Percentiles rank a stretch among this genome's conserved stretches.
Conservation (phyloP, 164 flowering plant species). For the Brasenia schreberi region DNA sequence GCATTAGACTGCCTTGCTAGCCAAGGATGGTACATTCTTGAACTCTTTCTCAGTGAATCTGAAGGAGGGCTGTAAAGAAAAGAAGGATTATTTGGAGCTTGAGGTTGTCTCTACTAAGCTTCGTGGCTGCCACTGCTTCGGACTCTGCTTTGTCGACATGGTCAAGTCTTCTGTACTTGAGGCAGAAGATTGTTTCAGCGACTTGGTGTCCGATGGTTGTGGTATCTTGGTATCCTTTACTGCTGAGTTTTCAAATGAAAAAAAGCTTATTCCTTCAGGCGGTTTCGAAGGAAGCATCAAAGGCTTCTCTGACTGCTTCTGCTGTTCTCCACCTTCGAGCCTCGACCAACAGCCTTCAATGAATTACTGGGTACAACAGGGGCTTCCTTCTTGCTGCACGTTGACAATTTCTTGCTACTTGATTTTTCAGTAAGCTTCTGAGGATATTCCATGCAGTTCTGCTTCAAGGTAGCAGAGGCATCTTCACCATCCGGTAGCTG, state of each 20-base stretch:
- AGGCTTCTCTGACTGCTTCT: conserved; percentile 7
- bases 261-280: conserved; percentile 44
- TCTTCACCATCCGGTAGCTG: conserved; percentile 26
- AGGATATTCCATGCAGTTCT: conserved; percentile 4
- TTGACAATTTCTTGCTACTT: conserved; percentile 13
- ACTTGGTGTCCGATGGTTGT: conserved; percentile 8
- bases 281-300: conserved; percentile 17
- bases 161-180: conserved; percentile 4
- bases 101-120: conserved; percentile 7
- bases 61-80: conserved; percentile 10
- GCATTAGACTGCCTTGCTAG: conserved; percentile 22
- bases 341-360: conserved; percentile 7
- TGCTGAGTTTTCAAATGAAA: conserved; percentile 21
- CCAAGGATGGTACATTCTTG: conserved; percentile 11
- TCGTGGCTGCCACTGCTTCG: conserved; percentile 9
- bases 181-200: neutral
- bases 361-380: conserved; percentile 6
- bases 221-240: conserved; percentile 6
- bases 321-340: conserved; percentile 7
- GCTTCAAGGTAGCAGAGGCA: neutral
- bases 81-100: conserved; percentile 6
- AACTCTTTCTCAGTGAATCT: conserved; percentile 6
- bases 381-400: conserved; percentile 2
- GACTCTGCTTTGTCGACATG: conserved; percentile 7
- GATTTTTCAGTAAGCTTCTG: conserved; percentile 7